Conservation (phyloP, 257 asterid genomes). For the Nicotiana sylvestris region DNA sequence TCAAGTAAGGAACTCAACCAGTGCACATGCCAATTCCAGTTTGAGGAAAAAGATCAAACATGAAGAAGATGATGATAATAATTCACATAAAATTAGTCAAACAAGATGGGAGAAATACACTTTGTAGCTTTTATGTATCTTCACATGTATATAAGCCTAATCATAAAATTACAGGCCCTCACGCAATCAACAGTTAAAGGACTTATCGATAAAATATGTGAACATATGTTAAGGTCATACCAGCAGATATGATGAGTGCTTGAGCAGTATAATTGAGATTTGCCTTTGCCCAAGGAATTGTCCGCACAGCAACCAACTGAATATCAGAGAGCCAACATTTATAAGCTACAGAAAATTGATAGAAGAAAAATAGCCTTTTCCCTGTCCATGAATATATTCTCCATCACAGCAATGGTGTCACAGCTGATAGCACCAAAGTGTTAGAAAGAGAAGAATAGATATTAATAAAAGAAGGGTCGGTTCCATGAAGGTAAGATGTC, state of each 20-base stretch:
- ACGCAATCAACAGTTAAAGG: neutral
- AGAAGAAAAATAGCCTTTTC: neutral
- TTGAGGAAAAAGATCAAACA: neutral
- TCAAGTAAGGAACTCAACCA: no score
- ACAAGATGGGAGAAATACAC: neutral
- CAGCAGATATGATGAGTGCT: slow-evolving; percentile 75
- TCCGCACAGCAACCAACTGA: slow-evolving; percentile 65
- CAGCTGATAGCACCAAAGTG: neutral
- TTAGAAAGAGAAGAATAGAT: neutral
- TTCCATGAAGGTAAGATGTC: neutral
- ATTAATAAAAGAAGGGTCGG: neutral
- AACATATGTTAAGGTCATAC: slow-evolving; percentile 31
- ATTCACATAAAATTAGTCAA: neutral
- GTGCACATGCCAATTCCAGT: neutral
- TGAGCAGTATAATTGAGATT: slow-evolving; percentile 77
- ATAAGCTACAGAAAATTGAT: neutral
- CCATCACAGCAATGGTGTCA: neutral
- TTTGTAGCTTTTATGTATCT: neutral
- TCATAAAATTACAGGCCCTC: neutral
- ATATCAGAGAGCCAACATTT: slow-evolving; percentile 1
- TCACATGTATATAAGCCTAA: neutral
- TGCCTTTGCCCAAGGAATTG: slow-evolving; percentile 85
- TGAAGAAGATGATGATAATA: neutral
- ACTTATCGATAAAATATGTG: slow-evolving; percentile 1
- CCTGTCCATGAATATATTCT: neutral